Base-by-base conservation (phyloP, 164 flowering plant genomes). In the Kalanchoe fedtschenkoi region DNA sequence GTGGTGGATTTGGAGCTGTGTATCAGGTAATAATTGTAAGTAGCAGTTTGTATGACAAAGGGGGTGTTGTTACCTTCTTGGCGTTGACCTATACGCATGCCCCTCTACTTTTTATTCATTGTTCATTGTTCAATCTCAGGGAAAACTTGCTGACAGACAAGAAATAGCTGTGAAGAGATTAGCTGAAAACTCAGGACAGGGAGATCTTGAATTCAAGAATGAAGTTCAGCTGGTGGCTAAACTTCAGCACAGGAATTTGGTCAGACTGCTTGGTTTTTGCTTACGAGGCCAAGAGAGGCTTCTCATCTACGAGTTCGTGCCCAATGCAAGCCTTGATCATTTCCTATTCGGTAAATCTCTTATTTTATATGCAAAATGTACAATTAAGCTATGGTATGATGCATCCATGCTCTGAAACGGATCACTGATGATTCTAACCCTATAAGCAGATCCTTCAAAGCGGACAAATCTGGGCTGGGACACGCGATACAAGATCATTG, bases 11-110 rank as follows among this genome's bases (percentile, higher is more conserved):
- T 28, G 60, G 60, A 2, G 19, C 60, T 15, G 60, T 56, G 21
- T 56, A 56, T 28, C 21, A 29, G 60, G 60, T 56, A 26, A 19
- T 24, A 44, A n/a, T n/a, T n/a, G n/a, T n/a, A n/a, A n/a, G n/a
- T n/a, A n/a, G n/a, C n/a, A n/a, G n/a, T n/a, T n/a, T n/a, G n/a
- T n/a, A n/a, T n/a, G n/a, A n/a, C n/a, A n/a, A n/a, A n/a, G n/a
- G n/a, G n/a, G n/a, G n/a, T n/a, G n/a, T n/a, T n/a, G n/a, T n/a
- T n/a, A n/a, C n/a, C n/a, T n/a, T n/a, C n/a, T n/a, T n/a, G n/a
- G n/a, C n/a, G n/a, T n/a, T n/a, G n/a, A n/a, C n/a, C n/a, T n/a
- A n/a, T n/a, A n/a, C n/a, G n/a, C n/a, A n/a, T n/a, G n/a, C n/a
- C n/a, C n/a, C n/a, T n/a, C n/a, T n/a, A n/a, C n/a, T n/a, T n/a